Evolutionary conservation across 768 basidiomycete genomes (phyloP).

Genomic region (Trametes maxima): DNA sequence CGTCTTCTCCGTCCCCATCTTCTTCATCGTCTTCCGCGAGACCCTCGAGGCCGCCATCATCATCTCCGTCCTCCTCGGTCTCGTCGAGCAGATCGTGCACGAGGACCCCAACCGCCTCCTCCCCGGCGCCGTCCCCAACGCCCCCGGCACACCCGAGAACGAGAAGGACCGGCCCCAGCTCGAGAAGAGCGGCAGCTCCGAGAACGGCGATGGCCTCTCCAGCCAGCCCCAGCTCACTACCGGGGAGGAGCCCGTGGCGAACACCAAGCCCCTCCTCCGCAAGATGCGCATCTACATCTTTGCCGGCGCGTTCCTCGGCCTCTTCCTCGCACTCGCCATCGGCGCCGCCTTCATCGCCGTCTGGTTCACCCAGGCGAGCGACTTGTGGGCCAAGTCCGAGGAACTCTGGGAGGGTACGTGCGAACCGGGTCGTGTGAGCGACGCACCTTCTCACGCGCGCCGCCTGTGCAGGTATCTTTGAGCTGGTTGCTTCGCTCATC

Average conservation of each 20-base stretch:
- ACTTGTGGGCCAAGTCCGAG: constrained; percentile 87
- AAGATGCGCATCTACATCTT: constrained; percentile 81
- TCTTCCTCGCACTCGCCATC: constrained; percentile 79
- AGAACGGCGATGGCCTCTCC: constrained; percentile 16
- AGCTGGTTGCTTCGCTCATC: constrained; percentile 72
- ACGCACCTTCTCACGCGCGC: background rate
- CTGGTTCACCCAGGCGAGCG: constrained; percentile 88
- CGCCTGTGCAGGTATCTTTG: constrained; percentile 56
- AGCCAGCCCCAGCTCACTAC: constrained; percentile 25
- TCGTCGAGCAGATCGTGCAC: constrained; percentile 82
- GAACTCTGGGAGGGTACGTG: constrained; percentile 88
- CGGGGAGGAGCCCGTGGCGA: constrained; percentile 29
- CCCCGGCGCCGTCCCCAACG: constrained; percentile 11
- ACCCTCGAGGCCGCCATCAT: constrained; percentile 92
- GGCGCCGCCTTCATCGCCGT: constrained; percentile 93
- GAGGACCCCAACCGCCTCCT: constrained; percentile 26
- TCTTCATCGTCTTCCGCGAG: constrained; percentile 96
- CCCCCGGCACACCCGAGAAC: constrained; percentile 12
- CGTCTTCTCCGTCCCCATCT: constrained; percentile 89
- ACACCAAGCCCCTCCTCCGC: constrained; percentile 51
- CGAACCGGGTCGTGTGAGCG: constrained; percentile 19
- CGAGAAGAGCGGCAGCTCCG: constrained; percentile 17
- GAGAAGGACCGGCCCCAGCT: constrained; percentile 24
- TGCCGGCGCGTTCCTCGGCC: constrained; percentile 69
- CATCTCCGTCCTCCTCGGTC: constrained; percentile 86